Evolutionary conservation across 192 early-diverging fungal genomes (phyloP), one percentile per base, ranked within the genome.

Genomic region (Piromyces sp.): DNA sequence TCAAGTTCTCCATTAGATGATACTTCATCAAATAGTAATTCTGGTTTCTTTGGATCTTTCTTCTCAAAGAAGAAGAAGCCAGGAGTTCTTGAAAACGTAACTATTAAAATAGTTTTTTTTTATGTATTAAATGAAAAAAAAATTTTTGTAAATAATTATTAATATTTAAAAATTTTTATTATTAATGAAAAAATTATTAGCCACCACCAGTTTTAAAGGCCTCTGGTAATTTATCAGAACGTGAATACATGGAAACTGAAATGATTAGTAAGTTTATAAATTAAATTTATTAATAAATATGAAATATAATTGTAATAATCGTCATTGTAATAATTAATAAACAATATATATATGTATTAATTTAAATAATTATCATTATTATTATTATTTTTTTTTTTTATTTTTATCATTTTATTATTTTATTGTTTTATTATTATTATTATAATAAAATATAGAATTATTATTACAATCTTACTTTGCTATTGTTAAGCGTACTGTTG

Each of bases 1-100:
- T 0, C 79, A 5, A 36, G 17, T 19, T 30, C 30, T 80, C 79
- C 79, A 36, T 33, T 33, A 80, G 79, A 30, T 80, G 79, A 33
- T 30, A 36, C 79, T 36, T 15, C 79, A 22, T 22, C 79, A 26
- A 36, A 15, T 22, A 22, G 19, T 3, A 90, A 93, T 84, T 85
- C 83, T 31, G 94, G 94, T 29, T 99, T 99, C 93, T 99, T 99
- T 92, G 96, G 96, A 42, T 95, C 94, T 84, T 99, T 99, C 89
- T 98, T 98, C 88, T 80, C 86, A 30, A 83, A 86, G 30, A 90
- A 91, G 84, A 94, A 95, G 89, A 96, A 94, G 88, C 85, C 88
- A 17, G 91, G 91, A 5, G 83, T 78, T 30, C 80, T 91, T 19
- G 90, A 89, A 79, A 88, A 88, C 84, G 89, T 90, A 80, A 86